These are phyloP conservation scores for Trametes meyenii DNA, from an alignment of 768 basidiomycete species.

Conservation along the genomic window DNA sequence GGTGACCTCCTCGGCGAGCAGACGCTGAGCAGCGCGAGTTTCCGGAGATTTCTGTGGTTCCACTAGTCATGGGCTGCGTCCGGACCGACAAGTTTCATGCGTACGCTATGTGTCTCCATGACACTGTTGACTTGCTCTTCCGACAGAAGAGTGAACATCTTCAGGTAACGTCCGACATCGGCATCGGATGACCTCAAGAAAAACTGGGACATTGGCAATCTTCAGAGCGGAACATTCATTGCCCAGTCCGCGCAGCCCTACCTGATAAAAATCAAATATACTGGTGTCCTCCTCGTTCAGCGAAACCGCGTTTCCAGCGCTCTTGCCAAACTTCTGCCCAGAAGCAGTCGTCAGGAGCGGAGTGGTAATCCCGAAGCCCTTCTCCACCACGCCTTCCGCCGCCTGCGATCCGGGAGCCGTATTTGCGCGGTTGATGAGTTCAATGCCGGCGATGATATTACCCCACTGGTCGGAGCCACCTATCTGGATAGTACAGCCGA, in stretches of 20 bases:
- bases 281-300: conserved; percentile 78
- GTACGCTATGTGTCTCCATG: conserved; percentile 62
- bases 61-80: background rate
- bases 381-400: conserved; percentile 27
- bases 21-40: conserved; percentile 29
- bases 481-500: conserved; percentile 81
- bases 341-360: conserved; percentile 88
- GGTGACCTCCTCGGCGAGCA: conserved; percentile 34
- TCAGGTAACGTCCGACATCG: conserved; percentile 79
- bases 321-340: conserved; percentile 98
- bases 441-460: conserved; percentile 92
- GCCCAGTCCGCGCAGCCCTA: conserved; percentile 29
- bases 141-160: conserved; percentile 79
- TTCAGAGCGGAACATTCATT: background rate
- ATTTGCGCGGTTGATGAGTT: conserved; percentile 73
- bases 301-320: conserved; percentile 95
- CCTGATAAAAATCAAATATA: conserved; percentile 95
- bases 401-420: conserved; percentile 5
- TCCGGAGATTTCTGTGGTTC: conserved; percentile 27
- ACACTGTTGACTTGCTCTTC: conserved; percentile 56
- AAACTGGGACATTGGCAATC: conserved; percentile 58
- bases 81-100: background rate
- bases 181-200: conserved; percentile 82
- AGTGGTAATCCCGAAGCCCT: conserved; percentile 85
- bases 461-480: conserved; percentile 99